phyloP scores from a whole-genome alignment of 306 rosid genomes.

The Citrullus mucosospermus region DNA sequence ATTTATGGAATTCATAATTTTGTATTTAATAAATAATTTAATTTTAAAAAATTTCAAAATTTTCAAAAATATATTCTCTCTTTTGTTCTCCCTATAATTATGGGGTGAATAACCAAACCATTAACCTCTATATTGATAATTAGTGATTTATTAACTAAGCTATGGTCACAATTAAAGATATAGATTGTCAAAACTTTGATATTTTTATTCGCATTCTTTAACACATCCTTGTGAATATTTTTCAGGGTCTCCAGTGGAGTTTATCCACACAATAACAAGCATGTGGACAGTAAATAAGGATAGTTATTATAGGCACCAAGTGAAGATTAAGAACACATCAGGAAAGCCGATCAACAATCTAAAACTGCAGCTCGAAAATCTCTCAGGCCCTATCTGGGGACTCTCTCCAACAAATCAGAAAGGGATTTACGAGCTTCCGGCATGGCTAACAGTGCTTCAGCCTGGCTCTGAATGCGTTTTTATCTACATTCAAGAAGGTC shows the following conservation, averaged over 20 bases:
- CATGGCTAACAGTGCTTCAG: constrained; percentile 42
- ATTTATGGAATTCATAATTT: too few relatives aligned
- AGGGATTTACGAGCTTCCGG: constrained; percentile 54
- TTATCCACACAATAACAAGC: constrained; percentile 55
- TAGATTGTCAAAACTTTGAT: too few relatives aligned
- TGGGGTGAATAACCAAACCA: too few relatives aligned
- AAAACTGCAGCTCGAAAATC: constrained; percentile 38
- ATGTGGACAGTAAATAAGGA: constrained; percentile 39
- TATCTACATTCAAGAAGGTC: constrained; percentile 77
- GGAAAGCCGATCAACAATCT: constrained; percentile 42
- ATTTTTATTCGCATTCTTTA: too few relatives aligned
- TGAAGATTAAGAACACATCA: constrained; percentile 57
- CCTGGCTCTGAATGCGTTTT: constrained; percentile 48
- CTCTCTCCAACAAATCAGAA: constrained; percentile 43
- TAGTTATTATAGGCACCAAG: constrained; percentile 59
- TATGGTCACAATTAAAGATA: too few relatives aligned
- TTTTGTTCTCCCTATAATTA: too few relatives aligned
- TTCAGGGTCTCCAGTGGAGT: constrained; percentile 38
- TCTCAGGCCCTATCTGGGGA: constrained; percentile 69
- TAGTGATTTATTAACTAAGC: too few relatives aligned
- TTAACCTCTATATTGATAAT: too few relatives aligned
- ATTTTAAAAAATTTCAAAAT: too few relatives aligned
- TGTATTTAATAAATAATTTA: too few relatives aligned
- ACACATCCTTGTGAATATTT: not conserved
- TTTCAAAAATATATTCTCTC: too few relatives aligned